Conservation (phyloP, 768 basidiomycete genomes). For the Trichaptum fuscoviolaceum region DNA sequence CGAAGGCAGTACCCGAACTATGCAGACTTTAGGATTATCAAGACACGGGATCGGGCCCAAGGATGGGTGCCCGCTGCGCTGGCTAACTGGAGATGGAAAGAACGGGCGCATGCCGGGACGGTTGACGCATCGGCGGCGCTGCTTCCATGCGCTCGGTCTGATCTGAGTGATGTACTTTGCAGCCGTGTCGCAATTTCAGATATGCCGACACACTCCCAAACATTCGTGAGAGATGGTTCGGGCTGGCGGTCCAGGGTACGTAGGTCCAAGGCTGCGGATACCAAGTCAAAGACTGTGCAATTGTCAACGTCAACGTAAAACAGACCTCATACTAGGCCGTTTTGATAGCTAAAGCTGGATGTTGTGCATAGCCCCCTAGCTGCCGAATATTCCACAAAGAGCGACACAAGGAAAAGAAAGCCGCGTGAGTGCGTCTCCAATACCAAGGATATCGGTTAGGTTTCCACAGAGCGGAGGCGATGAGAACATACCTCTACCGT, state of each 20-base stretch:
- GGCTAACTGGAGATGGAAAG: not conserved
- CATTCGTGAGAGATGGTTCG: not conserved
- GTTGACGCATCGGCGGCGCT: not conserved
- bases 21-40: not conserved
- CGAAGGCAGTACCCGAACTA: not conserved
- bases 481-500: not conserved
- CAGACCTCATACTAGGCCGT: not conserved
- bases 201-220: not conserved
- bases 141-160: not conserved
- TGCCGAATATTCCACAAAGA: not conserved
- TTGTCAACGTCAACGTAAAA: conserved; percentile 1
- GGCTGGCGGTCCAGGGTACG: not conserved
- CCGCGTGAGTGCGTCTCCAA: not conserved
- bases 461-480: not conserved
- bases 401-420: not conserved
- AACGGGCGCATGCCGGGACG: not conserved
- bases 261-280: not conserved
- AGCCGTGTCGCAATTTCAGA: not conserved
- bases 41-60: not conserved
- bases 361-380: not conserved
- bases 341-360: not conserved
- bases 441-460: not conserved
- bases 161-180: not conserved
- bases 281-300: not conserved
- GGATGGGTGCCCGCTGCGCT: not conserved